Evolutionary conservation across 2,329 filamentous ascomycete species (phyloP), one percentile per base, ranked within the genome.

Genomic region (Fusarium chuoi): DNA sequence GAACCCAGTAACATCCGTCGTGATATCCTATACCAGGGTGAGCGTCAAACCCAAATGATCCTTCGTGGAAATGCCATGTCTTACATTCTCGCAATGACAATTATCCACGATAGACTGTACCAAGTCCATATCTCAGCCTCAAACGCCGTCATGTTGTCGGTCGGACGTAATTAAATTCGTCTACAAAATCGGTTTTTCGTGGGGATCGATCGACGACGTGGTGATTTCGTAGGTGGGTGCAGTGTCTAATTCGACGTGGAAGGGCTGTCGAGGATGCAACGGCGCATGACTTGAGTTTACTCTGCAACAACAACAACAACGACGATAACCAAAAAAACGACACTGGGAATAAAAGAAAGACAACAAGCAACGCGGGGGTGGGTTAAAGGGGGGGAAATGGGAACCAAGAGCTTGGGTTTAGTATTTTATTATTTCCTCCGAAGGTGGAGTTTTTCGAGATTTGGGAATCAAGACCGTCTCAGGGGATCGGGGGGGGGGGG

Each of bases 111-210:
- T 65, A 87, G 55, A 36, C 79, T 78, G 68, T 85, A 87, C 84
- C 85, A 85, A 15, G 79, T 82, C 85, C 85, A 87, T 74, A 82
- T 82, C 78, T 86, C 84, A 33, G 75, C 78, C 17, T 76, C 68
- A 30, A 83, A 75, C 30, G 76, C 70, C 49, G 80, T 75, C 81
- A 82, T 82, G 67, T 44, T 70, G 45, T 56, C 65, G 65, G 39
- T 62, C 33, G 60, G 26, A 39, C 28, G 22, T 28, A 22, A 24
- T 45, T n/a, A 38, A 38, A 38, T 38, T 6, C 13, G 26, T 26
- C 12, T 33, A 38, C 24, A 41, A 39, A 46, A 30, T 64, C 51
- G 36, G 35, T 20, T 61, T 44, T 48, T 28, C 45, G 45, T 10
- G 9, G 26, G 17, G 64, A 63, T 69, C 64, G 66, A 62, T 33